Conservation (phyloP, 176 grass and related monocot species). For the Saccharum spontaneum region DNA sequence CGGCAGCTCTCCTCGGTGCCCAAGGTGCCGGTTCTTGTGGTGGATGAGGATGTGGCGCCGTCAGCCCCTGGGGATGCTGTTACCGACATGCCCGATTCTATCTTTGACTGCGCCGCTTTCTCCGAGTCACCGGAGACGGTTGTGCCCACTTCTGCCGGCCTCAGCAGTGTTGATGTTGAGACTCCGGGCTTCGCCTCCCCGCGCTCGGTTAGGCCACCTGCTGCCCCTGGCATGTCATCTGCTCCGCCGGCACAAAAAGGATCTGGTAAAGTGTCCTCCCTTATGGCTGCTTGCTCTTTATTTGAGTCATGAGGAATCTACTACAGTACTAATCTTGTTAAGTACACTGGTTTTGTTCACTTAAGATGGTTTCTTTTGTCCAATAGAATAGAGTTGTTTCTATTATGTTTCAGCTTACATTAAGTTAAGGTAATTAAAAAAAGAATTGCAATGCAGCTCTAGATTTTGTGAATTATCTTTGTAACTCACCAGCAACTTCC, state of each 20-base stretch:
- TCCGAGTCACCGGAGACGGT: constrained; percentile 18
- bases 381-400: neutral
- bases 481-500: neutral
- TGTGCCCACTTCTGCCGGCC: neutral
- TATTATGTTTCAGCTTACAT: neutral
- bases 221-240: constrained; percentile 1
- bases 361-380: neutral
- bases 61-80: neutral
- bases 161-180: neutral
- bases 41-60: constrained; percentile 22
- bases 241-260: neutral
- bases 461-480: neutral
- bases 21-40: neutral
- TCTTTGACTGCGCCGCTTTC: neutral
- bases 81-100: neutral
- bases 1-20: neutral
- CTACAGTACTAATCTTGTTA: neutral
- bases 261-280: constrained; percentile 3
- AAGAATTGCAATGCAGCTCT: neutral
- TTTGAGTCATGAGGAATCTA: neutral
- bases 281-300: neutral
- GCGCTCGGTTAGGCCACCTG: neutral
- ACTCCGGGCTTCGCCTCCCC: neutral
- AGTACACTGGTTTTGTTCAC: neutral
- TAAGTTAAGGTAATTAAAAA: neutral